Percentiles rank a stretch among this genome's conserved stretches.
Conservation (phyloP, 2,329 filamentous ascomycete species). For the Moelleriella libera region DNA sequence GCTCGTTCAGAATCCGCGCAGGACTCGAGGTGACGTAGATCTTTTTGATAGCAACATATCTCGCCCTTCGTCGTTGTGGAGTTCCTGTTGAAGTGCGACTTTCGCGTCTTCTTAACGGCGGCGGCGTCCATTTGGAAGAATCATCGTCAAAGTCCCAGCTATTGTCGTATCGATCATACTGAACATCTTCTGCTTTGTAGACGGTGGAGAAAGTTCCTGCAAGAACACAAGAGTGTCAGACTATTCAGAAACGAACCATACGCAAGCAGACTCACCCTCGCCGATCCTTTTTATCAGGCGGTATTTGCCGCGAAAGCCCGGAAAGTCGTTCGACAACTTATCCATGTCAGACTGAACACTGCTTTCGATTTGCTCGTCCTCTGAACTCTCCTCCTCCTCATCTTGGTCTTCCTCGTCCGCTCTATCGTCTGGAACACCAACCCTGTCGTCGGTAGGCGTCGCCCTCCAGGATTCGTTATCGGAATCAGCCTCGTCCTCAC, state of each 20-base stretch:
- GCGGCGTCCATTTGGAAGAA: conserved; percentile 53
- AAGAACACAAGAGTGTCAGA: not conserved
- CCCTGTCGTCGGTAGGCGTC: conserved; percentile 9
- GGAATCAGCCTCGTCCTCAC: conserved; percentile 20
- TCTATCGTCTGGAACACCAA: conserved; percentile 16
- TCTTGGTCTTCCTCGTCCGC: conserved; percentile 16
- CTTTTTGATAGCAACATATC: conserved; percentile 95
- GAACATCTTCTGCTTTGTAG: conserved; percentile 92
- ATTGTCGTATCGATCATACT: conserved; percentile 73
- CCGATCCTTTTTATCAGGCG: conserved; percentile 92
- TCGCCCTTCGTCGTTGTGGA: conserved; percentile 26
- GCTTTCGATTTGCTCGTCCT: conserved; percentile 51
- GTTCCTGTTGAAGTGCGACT: conserved; percentile 17
- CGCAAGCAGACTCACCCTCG: conserved; percentile 48
- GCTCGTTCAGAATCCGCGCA: conserved; percentile 84
- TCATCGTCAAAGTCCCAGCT: conserved; percentile 69
- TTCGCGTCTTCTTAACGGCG: conserved; percentile 40
- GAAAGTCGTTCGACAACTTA: conserved; percentile 68
- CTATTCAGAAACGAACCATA: not conserved
- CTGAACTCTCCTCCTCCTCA: conserved; percentile 29
- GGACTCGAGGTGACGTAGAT: conserved; percentile 98
- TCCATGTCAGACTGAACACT: conserved; percentile 75
- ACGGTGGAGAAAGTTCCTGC: conserved; percentile 94
- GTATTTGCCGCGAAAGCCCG: conserved; percentile 70
- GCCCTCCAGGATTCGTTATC: conserved; percentile 14